A percentile compares a stretch with the other conserved stretches of the same genome.
Evolutionary conservation across 768 basidiomycete genomes (phyloP).

Genomic region (Tulasnella sp.): DNA sequence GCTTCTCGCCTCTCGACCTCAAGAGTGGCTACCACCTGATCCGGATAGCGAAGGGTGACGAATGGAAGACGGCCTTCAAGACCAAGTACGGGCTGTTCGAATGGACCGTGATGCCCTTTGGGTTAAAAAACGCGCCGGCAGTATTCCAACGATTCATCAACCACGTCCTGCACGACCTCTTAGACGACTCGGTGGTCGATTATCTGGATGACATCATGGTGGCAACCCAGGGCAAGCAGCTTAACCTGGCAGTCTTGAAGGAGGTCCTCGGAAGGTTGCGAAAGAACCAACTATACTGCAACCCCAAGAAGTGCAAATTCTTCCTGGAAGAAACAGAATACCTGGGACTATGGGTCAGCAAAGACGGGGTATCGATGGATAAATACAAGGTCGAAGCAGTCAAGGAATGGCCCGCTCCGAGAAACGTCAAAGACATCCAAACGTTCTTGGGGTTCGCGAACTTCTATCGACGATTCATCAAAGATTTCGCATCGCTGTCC

Average conservation of each 20-base stretch:
- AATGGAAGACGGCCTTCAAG: conserved; percentile 39
- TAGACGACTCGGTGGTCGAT: conserved; percentile 27
- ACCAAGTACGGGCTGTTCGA: conserved; percentile 32
- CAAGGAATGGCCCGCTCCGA: too few species aligned
- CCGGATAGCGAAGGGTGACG: conserved; percentile 31
- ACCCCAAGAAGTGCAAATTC: too few species aligned
- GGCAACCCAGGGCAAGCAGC: conserved; percentile 26
- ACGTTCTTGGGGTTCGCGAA: conserved; percentile 33
- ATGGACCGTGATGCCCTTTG: conserved; percentile 32
- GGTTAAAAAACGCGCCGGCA: conserved; percentile 32
- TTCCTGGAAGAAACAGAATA: too few species aligned
- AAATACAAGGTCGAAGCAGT: too few species aligned
- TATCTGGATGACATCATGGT: conserved; percentile 34
- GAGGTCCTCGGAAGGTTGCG: too few species aligned
- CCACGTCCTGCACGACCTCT: conserved; percentile 30
- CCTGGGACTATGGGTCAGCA: too few species aligned
- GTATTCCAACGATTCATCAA: conserved; percentile 32
- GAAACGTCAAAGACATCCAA: conserved; percentile 7
- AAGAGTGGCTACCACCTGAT: conserved; percentile 32
- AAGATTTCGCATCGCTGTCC: conserved; percentile 28
- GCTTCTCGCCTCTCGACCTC: conserved; percentile 33
- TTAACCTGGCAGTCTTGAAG: conserved; percentile 24
- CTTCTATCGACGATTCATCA: conserved; percentile 34
- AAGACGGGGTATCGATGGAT: too few species aligned
- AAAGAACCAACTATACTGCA: too few species aligned